Percentiles rank a stretch among this genome's conserved stretches.
These are phyloP conservation scores for Amanita pallidorosea DNA, from an alignment of 768 basidiomycete genomes.

Conservation along the genomic window DNA sequence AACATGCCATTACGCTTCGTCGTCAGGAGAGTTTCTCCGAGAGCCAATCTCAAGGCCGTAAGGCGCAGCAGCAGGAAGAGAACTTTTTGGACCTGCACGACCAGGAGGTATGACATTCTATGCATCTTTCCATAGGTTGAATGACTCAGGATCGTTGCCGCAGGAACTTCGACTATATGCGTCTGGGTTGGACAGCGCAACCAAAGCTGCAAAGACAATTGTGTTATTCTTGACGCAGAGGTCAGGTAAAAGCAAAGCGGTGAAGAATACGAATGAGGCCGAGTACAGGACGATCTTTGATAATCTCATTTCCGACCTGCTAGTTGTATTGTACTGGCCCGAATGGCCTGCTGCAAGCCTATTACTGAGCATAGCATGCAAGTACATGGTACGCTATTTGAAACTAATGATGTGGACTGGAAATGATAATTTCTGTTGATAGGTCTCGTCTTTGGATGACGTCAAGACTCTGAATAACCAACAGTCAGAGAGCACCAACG, in stretches of 20 bases:
- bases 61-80: slow-evolving; percentile 19
- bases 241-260: slow-evolving; percentile 80
- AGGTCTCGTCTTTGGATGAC: slow-evolving; percentile 82
- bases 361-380: slow-evolving; percentile 69
- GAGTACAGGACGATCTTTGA: slow-evolving; percentile 93
- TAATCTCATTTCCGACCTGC: slow-evolving; percentile 77
- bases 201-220: slow-evolving; percentile 78
- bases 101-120: slow-evolving; percentile 33
- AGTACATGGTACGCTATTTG: slow-evolving; percentile 60
- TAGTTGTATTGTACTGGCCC: slow-evolving; percentile 85
- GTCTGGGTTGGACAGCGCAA: slow-evolving; percentile 70
- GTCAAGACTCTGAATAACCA: slow-evolving; percentile 43
- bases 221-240: slow-evolving; percentile 65
- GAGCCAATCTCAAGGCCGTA: slow-evolving; percentile 18
- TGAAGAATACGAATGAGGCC: slow-evolving; percentile 87
- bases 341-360: slow-evolving; percentile 95
- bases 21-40: slow-evolving; percentile 55
- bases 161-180: slow-evolving; percentile 67
- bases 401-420: neutral
- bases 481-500: slow-evolving; percentile 59
- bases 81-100: slow-evolving; percentile 61
- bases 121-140: neutral
- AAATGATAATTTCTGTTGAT: neutral
- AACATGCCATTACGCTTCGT: slow-evolving; percentile 47
- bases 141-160: neutral